These are phyloP conservation scores for Penicillium sp. DNA, from an alignment of 2,329 filamentous ascomycete genomes.

Conservation along the genomic window DNA sequence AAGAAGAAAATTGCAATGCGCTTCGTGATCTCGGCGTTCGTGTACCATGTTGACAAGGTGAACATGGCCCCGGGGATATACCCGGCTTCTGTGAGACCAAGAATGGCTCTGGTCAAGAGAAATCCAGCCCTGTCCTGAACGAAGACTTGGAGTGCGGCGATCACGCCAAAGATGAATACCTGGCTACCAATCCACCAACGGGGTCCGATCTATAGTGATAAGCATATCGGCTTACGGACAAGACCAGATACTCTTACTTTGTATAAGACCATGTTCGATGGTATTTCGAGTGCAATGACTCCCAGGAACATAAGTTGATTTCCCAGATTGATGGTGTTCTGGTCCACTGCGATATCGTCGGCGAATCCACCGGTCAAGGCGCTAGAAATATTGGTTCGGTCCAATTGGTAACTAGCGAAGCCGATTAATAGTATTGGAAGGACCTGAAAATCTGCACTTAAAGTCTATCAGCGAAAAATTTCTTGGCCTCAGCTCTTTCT, in stretches of 20 bases:
- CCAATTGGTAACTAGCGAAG: constrained; percentile 49
- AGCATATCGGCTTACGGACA: background rate
- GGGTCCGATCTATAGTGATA: constrained; percentile 39
- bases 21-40: constrained; percentile 42
- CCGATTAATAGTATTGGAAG: constrained; percentile 48
- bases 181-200: constrained; percentile 48
- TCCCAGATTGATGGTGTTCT: constrained; percentile 48
- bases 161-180: constrained; percentile 46
- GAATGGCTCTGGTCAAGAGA: constrained; percentile 41
- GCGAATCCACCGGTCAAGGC: constrained; percentile 48
- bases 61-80: constrained; percentile 51
- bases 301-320: constrained; percentile 52
- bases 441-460: constrained; percentile 46
- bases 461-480: too few relatives aligned
- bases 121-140: constrained; percentile 43
- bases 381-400: constrained; percentile 50
- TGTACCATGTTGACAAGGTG: constrained; percentile 50
- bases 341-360: constrained; percentile 39
- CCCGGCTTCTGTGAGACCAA: constrained; percentile 48
- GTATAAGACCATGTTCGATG: constrained; percentile 43
- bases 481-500: too few relatives aligned
- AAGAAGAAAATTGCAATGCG: constrained; percentile 50
- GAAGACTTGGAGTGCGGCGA: constrained; percentile 45
- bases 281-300: constrained; percentile 49
- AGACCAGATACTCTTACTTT: constrained; percentile 6